Percentiles rank a stretch among this genome's conserved stretches.
Conservation (phyloP, 1,284 basidiomycete genomes). For the Trichosporon inkin region DNA sequence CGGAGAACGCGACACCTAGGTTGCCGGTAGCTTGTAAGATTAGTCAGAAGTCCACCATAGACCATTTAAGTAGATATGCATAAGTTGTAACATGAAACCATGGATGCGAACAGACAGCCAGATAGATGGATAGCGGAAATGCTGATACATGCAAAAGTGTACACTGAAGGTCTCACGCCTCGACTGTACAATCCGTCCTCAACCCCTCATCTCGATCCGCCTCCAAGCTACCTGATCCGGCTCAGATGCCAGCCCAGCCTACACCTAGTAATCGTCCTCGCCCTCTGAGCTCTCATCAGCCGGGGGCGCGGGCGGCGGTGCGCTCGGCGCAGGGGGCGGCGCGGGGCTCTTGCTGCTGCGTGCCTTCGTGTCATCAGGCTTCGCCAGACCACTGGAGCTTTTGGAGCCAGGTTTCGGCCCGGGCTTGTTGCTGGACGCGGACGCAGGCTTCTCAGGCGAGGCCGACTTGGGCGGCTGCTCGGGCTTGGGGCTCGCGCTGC, state of each 20-base stretch:
- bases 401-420: neutral
- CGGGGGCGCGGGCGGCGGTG: neutral
- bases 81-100: neutral
- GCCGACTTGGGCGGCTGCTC: neutral
- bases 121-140: neutral
- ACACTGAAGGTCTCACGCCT: neutral
- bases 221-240: neutral
- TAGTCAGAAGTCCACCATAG: neutral
- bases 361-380: neutral
- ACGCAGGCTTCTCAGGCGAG: neutral
- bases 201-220: neutral
- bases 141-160: too few species aligned
- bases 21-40: neutral
- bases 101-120: neutral
- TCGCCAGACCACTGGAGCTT: too few species aligned
- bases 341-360: conserved; percentile 1
- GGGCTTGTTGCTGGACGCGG: neutral
- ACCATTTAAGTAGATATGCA: neutral
- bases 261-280: conserved; percentile 21
- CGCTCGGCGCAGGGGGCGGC: neutral
- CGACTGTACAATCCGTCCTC: neutral
- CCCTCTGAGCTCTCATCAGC: conserved; percentile 20
- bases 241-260: neutral
- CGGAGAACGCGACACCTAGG: neutral
- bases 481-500: neutral